Conservation (phyloP, 2,329 filamentous ascomycete species). For the Tolypocladium amazonense region DNA sequence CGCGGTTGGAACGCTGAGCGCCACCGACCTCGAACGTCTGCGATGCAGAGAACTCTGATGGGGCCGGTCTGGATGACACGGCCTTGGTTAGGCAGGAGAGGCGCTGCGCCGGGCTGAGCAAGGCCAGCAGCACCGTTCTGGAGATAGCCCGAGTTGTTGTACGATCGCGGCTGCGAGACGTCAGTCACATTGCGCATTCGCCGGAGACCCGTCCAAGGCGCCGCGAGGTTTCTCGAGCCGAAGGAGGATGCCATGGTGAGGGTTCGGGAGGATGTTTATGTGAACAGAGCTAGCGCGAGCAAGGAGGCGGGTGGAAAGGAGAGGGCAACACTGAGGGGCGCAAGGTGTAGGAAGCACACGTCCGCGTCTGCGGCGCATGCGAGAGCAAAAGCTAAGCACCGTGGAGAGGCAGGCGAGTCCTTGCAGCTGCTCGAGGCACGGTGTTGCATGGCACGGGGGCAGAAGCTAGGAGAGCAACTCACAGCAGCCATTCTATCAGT, state of each 20-base stretch:
- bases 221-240: neutral
- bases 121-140: slow-evolving; percentile 49
- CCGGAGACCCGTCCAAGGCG: neutral
- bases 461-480: slow-evolving; percentile 16
- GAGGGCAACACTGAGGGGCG: neutral
- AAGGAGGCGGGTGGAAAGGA: neutral
- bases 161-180: slow-evolving; percentile 26
- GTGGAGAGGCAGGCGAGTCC: neutral
- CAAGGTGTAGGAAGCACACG: neutral
- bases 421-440: slow-evolving; percentile 3
- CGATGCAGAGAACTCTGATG: slow-evolving; percentile 58
- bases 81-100: slow-evolving; percentile 57
- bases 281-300: neutral
- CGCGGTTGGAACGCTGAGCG: neutral
- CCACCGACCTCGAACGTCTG: slow-evolving; percentile 57
- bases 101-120: slow-evolving; percentile 47
- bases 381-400: neutral
- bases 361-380: neutral
- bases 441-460: neutral
- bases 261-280: neutral
- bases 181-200: slow-evolving; percentile 11
- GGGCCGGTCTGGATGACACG: slow-evolving; percentile 55
- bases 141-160: slow-evolving; percentile 46
- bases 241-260: slow-evolving; percentile 1
- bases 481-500: slow-evolving; percentile 32